Evolutionary conservation across 495 filamentous ascomycete species (phyloP).

Genomic region (Neurospora sp.): DNA sequence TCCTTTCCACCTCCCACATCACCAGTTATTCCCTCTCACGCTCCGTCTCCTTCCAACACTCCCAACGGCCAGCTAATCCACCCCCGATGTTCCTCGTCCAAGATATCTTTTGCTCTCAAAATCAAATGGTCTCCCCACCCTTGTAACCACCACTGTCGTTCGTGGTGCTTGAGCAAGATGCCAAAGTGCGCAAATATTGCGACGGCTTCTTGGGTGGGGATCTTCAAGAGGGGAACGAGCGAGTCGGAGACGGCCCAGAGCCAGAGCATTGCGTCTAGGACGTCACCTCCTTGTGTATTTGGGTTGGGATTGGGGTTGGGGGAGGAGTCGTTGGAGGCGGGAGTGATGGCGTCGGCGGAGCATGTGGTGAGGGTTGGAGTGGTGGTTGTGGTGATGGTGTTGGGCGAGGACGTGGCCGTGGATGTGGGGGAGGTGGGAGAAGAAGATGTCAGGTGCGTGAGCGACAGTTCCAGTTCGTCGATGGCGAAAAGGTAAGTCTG

Average conservation of each 20-base stretch:
- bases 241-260: conserved; percentile 24
- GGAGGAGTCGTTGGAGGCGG: neutral
- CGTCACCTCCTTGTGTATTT: conserved; percentile 8
- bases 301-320: neutral
- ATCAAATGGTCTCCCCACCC: conserved; percentile 26
- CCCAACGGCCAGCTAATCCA: conserved; percentile 28
- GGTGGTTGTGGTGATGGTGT: neutral
- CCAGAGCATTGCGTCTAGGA: conserved; percentile 30
- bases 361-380: neutral
- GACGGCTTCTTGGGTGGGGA: conserved; percentile 22
- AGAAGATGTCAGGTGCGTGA: neutral
- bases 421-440: neutral
- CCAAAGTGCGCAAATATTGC: conserved; percentile 27
- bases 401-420: neutral
- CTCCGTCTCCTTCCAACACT: conserved; percentile 2
- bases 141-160: conserved; percentile 26
- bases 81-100: conserved; percentile 20
- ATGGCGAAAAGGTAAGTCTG: conserved; percentile 18
- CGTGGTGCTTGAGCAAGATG: conserved; percentile 20
- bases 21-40: neutral
- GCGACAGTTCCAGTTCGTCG: conserved; percentile 21
- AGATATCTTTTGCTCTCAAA: conserved; percentile 15
- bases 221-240: conserved; percentile 22
- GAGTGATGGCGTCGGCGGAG: neutral
- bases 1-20: neutral